Evolutionary conservation across 1,284 basidiomycete genomes (phyloP), one percentile per base, ranked within the genome.

Genomic region (Lentinula novae-zelandiae): DNA sequence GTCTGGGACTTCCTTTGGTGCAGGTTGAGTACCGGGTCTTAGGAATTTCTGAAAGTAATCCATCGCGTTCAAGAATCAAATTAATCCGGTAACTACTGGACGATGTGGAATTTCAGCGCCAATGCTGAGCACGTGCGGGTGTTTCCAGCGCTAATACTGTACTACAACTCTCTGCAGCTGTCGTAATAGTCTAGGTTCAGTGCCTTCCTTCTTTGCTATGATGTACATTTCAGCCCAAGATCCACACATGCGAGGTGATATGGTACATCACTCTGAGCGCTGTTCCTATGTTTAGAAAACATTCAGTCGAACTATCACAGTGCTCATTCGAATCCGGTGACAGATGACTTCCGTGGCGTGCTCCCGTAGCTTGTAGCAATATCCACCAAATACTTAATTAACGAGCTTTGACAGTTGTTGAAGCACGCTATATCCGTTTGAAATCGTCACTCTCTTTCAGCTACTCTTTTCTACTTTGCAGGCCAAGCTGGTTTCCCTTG

Each of bases 21-120:
- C 67, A 1, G 81, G 70, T 60, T 84, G 85, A 42, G 69, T 74
- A 6, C 79, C 74, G 27, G 83, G 74, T 61, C 84, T 78, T 50
- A 93, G 76, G 69, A 93, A 92, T 70, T 90, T 92, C 57, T 89
- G 88, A 70, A 93, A 93, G 70, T 93, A 93, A 68, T 92, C 90
- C 89, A 92, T 92, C 39, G 49, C 58, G 27, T 44, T 39, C 22
- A 46, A 31, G 7, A 17, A 10, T 55, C 6, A 13, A 44, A n/a
- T n/a, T n/a, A 13, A 44, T 44, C 17, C 42, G 13, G 42, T 44
- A 20, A 2, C 20, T 6, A 38, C 13, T 31, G 50, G 12, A 34
- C 15, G 31, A 38, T 13, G 17, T 34, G 15, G 15, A 42, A 12
- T 7, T 42, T 12, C 20, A 46, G 44, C 44, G 44, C 44, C 20